Evolutionary conservation across 805 yeast genomes (phyloP).

Genomic region (Helenozyma baotianmanensis): DNA sequence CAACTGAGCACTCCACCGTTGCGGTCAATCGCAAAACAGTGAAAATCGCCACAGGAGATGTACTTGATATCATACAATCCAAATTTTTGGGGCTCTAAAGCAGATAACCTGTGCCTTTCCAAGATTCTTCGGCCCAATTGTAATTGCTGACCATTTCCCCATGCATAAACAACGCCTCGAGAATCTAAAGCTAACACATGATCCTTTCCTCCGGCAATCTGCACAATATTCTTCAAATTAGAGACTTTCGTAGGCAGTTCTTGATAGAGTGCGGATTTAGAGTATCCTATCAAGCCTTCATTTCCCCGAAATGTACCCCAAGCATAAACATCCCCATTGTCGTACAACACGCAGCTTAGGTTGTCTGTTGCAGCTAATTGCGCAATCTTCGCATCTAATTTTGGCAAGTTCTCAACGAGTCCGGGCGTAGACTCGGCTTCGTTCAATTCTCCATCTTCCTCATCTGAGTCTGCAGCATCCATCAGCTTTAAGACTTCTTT

Average conservation of each 20-base stretch:
- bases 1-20: slow-evolving; percentile 73
- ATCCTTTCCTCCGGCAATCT: slow-evolving; percentile 89
- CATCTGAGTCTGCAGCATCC: slow-evolving; percentile 50
- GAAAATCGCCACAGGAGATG: slow-evolving; percentile 92
- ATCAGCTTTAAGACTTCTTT: slow-evolving; percentile 64
- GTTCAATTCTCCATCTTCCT: slow-evolving; percentile 75
- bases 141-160: slow-evolving; percentile 96
- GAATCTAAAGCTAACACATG: slow-evolving; percentile 80
- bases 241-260: slow-evolving; percentile 59
- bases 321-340: slow-evolving; percentile 84
- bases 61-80: slow-evolving; percentile 75
- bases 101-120: slow-evolving; percentile 70
- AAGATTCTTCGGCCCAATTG: slow-evolving; percentile 85
- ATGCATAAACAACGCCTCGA: slow-evolving; percentile 84
- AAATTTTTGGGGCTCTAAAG: slow-evolving; percentile 77
- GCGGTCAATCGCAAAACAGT: slow-evolving; percentile 83
- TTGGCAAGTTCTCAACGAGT: slow-evolving; percentile 64
- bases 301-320: slow-evolving; percentile 97
- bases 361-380: slow-evolving; percentile 92
- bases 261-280: slow-evolving; percentile 61
- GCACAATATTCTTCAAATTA: slow-evolving; percentile 64
- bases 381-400: slow-evolving; percentile 48
- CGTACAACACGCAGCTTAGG: slow-evolving; percentile 72
- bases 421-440: slow-evolving; percentile 88
- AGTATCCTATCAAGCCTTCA: slow-evolving; percentile 87